Evolutionary conservation across 2,329 filamentous ascomycete species (phyloP).

Genomic region (Trichoderma sp.): DNA sequence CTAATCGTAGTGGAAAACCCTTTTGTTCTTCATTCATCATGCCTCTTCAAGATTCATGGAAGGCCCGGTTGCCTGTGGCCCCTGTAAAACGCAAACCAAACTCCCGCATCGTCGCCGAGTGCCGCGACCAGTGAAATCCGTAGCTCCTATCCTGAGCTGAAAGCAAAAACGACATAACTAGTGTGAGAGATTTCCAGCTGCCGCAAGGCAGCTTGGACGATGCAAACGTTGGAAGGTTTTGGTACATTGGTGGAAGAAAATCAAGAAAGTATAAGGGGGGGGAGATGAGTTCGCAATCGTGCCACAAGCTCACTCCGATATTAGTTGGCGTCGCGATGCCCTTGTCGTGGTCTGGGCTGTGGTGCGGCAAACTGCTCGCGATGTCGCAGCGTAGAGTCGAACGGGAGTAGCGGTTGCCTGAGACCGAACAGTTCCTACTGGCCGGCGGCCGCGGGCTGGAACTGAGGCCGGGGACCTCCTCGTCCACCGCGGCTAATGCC

Average conservation of each 20-base stretch:
- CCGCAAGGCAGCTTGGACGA: conserved; percentile 11
- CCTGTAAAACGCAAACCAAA: conserved; percentile 34
- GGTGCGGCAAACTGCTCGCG: not conserved
- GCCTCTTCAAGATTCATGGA: conserved; percentile 31
- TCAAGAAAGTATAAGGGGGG: conserved; percentile 3
- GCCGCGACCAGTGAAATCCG: conserved; percentile 29
- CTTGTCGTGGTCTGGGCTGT: not conserved
- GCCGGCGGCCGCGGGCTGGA: conserved; percentile 37
- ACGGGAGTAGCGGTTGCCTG: not conserved
- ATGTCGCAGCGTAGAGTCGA: not conserved
- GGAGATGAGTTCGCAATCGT: not conserved
- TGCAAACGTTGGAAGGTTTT: conserved; percentile 34
- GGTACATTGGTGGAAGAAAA: conserved; percentile 35
- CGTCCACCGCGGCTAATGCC: conserved; percentile 47
- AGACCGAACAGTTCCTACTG: conserved; percentile 32
- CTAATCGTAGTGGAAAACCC: not conserved
- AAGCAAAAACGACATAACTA: conserved; percentile 23
- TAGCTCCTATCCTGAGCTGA: conserved; percentile 30
- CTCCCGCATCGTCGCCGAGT: conserved; percentile 30
- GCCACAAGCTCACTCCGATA: not conserved
- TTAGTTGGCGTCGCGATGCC: not conserved
- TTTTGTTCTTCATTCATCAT: conserved; percentile 20
- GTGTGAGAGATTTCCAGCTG: not conserved
- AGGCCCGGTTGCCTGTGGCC: conserved; percentile 26
- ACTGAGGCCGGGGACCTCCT: conserved; percentile 42